These are phyloP conservation scores for Boletellus ananas DNA, from an alignment of 768 basidiomycete species.

Conservation along the genomic window DNA sequence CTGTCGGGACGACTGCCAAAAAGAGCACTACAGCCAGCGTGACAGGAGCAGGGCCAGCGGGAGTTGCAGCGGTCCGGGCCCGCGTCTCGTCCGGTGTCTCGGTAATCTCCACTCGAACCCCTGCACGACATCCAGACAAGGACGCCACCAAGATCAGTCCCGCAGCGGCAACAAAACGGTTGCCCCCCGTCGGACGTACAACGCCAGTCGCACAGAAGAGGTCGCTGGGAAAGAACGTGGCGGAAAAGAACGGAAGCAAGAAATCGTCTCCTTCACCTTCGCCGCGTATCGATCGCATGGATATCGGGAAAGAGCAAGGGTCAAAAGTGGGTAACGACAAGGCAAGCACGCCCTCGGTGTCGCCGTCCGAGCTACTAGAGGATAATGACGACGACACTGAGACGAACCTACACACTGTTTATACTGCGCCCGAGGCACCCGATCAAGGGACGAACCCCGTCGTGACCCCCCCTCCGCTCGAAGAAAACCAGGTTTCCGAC, in stretches of 20 bases:
- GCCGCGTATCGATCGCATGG: constrained; percentile 15
- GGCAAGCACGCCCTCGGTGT: constrained; percentile 11
- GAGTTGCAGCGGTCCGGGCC: constrained; percentile 1
- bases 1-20: constrained; percentile 26
- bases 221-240: constrained; percentile 11
- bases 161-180: constrained; percentile 14
- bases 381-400: constrained; percentile 41
- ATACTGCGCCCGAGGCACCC: constrained; percentile 16
- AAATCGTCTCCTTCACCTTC: constrained; percentile 15
- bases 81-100: constrained; percentile 30
- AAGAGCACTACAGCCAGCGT: constrained; percentile 5
- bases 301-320: constrained; percentile 33
- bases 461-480: constrained; percentile 8
- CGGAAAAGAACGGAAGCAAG: constrained; percentile 12
- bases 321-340: constrained; percentile 30
- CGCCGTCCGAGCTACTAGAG: constrained; percentile 33
- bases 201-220: constrained; percentile 21
- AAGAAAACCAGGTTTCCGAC: constrained; percentile 14
- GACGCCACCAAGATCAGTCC: constrained; percentile 24
- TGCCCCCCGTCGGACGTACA: constrained; percentile 21
- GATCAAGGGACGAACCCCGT: constrained; percentile 8
- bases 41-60: constrained; percentile 9
- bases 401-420: constrained; percentile 20
- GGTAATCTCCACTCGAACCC: constrained; percentile 21
- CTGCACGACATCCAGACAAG: constrained; percentile 23